Base-by-base conservation (phyloP, 805 yeast species). In the Komagataella populi region DNA sequence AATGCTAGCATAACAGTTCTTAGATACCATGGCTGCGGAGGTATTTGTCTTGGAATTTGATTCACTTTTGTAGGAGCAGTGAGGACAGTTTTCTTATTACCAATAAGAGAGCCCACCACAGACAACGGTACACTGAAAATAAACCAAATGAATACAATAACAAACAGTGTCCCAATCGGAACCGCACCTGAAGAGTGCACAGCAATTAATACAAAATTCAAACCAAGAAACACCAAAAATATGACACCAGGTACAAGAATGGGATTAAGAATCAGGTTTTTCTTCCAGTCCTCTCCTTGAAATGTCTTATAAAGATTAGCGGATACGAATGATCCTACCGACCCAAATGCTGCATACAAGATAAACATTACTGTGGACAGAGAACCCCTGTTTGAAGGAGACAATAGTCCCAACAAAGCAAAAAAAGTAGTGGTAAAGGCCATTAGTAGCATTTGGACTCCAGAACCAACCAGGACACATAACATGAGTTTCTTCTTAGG, bases 31-130 rank as follows among this genome's bases (percentile, higher is more conserved):
- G 95, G 95, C 68, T 89, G 96, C 16, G 76, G 74, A 45, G 99
- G 99, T 54, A 93, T 86, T 70, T 93, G 97, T 68, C 99, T 81
- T 55, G 96, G 95, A 57, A 93, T 91, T 70, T 91, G 97, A 67
- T 89, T 91, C 17, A 95, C 89, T 60, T 87, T 82, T 36, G 89
- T 95, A 10, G 98, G 97, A 17, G 62, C 54, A 20, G 57, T 56
- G 44, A 64, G 49, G 12, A 60, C 52, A 6, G 59, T 57, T 50
- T 81, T 80, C 63, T 80, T 88, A 59, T 84, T 76, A 2, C 93
- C 91, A 49, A 85, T 62, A 46, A 90, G 67, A 0, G 96, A 85
- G n/a, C 96, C 96, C 44, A 78, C 73, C 3, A 84, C 73, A 0
- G 96, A 84, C 51, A 90, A 72, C 36, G 99, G 99, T 43, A 88